These are phyloP conservation scores for Linaria vulgaris DNA, from an alignment of 257 asterid species.

Conservation along the genomic window DNA sequence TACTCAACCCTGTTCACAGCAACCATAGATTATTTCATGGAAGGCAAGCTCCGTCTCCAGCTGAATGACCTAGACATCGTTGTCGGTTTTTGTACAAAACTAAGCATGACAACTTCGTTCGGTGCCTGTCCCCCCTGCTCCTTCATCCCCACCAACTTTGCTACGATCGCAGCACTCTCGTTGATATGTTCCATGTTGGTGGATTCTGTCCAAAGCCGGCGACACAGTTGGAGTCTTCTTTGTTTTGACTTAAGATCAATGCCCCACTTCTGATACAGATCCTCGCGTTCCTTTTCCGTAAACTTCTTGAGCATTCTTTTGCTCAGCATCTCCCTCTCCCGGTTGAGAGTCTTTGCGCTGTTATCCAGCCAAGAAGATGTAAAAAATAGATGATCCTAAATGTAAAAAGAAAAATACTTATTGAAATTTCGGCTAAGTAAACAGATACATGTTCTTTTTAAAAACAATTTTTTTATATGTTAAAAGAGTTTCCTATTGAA, in stretches of 20 bases:
- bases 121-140: constrained; percentile 36
- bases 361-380: constrained; percentile 4
- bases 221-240: constrained; percentile 49
- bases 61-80: constrained; percentile 1
- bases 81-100: not conserved
- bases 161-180: constrained; percentile 53
- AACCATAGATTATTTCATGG: not conserved
- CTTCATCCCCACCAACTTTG: constrained; percentile 50
- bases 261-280: constrained; percentile 47
- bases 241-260: constrained; percentile 44
- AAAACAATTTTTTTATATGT: too few species aligned
- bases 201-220: constrained; percentile 50
- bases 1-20: too few species aligned
- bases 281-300: constrained; percentile 46
- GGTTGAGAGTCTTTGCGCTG: constrained; percentile 39
- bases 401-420: not conserved
- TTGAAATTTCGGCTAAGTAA: not conserved
- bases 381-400: not conserved
- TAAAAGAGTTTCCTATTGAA: too few species aligned
- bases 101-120: constrained; percentile 28
- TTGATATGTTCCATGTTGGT: constrained; percentile 51
- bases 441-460: too few species aligned
- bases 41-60: constrained; percentile 19
- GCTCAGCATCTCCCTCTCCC: constrained; percentile 52
- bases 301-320: constrained; percentile 48